These are phyloP conservation scores for Phytophthora palmivora DNA, from an alignment of 352 stramenopile species.

Conservation along the genomic window DNA sequence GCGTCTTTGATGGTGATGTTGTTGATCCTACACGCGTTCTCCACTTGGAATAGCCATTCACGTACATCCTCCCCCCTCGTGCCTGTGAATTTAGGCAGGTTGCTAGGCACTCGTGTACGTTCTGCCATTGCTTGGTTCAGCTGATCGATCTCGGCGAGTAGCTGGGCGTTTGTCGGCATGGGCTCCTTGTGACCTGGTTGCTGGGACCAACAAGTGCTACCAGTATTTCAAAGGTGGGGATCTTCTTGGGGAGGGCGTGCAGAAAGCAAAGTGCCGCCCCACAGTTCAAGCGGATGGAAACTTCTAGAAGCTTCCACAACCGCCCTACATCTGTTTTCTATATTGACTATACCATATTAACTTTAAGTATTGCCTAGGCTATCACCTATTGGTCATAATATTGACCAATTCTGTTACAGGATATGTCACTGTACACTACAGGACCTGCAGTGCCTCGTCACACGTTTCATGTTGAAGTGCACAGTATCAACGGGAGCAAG, in stretches of 20 bases:
- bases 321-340: too few species aligned
- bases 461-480: constrained; percentile 20
- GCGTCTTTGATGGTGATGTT: background rate
- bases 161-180: background rate
- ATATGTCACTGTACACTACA: too few species aligned
- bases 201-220: background rate
- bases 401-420: too few species aligned
- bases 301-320: too few species aligned
- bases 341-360: too few species aligned
- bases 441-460: too few species aligned
- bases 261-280: too few species aligned
- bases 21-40: background rate
- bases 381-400: too few species aligned
- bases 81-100: background rate
- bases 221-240: background rate
- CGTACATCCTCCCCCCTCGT: background rate
- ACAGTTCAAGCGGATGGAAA: too few species aligned
- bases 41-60: background rate
- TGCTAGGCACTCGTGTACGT: background rate
- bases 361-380: too few species aligned
- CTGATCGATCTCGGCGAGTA: background rate
- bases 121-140: constrained; percentile 1
- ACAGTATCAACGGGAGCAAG: background rate
- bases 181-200: background rate
- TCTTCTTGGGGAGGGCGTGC: too few species aligned